phyloP scores from a whole-genome alignment of 2,329 filamentous ascomycete genomes.

The Fusarium nurragi region DNA sequence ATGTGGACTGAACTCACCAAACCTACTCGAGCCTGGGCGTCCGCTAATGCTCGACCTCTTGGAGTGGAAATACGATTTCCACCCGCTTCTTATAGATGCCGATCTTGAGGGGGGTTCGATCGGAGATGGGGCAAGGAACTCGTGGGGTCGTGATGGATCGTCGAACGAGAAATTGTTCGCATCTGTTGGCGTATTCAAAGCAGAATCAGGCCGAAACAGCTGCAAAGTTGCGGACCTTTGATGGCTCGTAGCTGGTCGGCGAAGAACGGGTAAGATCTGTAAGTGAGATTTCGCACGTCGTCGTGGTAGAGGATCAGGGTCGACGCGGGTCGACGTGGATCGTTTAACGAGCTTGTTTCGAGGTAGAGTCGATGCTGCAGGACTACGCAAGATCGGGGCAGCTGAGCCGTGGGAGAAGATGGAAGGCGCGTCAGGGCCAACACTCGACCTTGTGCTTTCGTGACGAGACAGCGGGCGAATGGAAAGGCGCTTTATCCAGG shows the following conservation, averaged over 20 bases:
- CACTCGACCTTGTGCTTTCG: conserved; percentile 71
- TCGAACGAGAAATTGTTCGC: conserved; percentile 50
- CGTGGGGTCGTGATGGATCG: conserved; percentile 46
- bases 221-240: conserved; percentile 78
- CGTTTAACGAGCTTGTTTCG: conserved; percentile 85
- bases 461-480: conserved; percentile 71
- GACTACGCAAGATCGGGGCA: conserved; percentile 63
- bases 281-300: conserved; percentile 68
- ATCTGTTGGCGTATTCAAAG: conserved; percentile 38
- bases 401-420: conserved; percentile 74
- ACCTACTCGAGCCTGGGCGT: conserved; percentile 37
- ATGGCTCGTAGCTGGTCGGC: conserved; percentile 80
- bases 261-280: conserved; percentile 71
- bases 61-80: conserved; percentile 68
- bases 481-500: conserved; percentile 79
- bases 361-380: conserved; percentile 57
- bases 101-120: conserved; percentile 36
- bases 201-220: conserved; percentile 54
- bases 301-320: conserved; percentile 54
- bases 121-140: conserved; percentile 44
- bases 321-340: conserved; percentile 64
- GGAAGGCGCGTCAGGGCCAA: conserved; percentile 72
- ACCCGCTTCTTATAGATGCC: conserved; percentile 44
- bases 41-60: conserved; percentile 45
- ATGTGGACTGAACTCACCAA: conserved; percentile 44